phyloP scores from a whole-genome alignment of 768 basidiomycete genomes.

The Hebeloma cylindrosporum region DNA sequence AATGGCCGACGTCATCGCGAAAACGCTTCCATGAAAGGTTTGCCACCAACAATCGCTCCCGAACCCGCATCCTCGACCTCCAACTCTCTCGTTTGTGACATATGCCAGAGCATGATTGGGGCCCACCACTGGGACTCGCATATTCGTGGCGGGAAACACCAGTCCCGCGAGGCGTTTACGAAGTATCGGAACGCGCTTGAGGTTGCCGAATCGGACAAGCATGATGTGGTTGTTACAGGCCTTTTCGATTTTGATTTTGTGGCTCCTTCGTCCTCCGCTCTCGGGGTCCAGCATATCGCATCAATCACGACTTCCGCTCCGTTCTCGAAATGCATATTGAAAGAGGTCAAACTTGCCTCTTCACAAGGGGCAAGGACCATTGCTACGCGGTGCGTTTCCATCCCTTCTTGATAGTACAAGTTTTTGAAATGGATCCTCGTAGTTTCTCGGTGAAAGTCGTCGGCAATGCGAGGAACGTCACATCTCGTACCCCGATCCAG shows the following conservation, averaged over 20 bases:
- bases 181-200: constrained; percentile 44
- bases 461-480: constrained; percentile 23
- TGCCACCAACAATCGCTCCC: constrained; percentile 31
- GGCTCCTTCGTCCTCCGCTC: constrained; percentile 32
- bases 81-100: constrained; percentile 24
- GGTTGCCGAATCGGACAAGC: constrained; percentile 55
- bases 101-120: constrained; percentile 28
- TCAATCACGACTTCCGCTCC: constrained; percentile 31
- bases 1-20: constrained; percentile 13
- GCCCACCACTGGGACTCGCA: constrained; percentile 36
- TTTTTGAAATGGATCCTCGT: not conserved
- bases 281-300: constrained; percentile 20
- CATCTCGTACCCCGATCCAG: constrained; percentile 21
- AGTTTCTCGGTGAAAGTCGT: constrained; percentile 12
- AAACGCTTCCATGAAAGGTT: constrained; percentile 12
- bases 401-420: not conserved
- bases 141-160: constrained; percentile 29
- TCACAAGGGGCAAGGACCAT: constrained; percentile 24
- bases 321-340: constrained; percentile 28
- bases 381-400: constrained; percentile 25
- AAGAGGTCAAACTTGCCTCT: constrained; percentile 30
- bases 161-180: constrained; percentile 36
- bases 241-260: constrained; percentile 53
- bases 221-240: constrained; percentile 46
- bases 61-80: constrained; percentile 21